Evolutionary conservation across 805 yeast genomes (phyloP), one percentile per base, ranked within the genome.

Genomic region (Jamesozyma rosinii): DNA sequence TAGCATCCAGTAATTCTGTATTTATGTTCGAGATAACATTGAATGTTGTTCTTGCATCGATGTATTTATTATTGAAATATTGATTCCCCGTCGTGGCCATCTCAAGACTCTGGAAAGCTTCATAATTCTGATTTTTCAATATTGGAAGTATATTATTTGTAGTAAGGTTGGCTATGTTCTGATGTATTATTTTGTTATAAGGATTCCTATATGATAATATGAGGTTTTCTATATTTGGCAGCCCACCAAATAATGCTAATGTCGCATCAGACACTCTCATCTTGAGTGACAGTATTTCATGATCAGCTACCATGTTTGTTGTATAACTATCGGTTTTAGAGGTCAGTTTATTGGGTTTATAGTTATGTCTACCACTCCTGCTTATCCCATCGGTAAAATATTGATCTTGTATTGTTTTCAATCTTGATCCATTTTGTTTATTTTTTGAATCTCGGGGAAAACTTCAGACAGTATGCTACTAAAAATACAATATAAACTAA

Each of bases 1-100:
- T 61, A 40, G 77, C 76, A 5, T 61, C 56, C 26, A 83, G 64
- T 47, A 81, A 53, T 26, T 79, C 83, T 49, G 78, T 83, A n/a
- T 83, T 73, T 15, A 81, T 65, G 40, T 70, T 63, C 21, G 74
- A 67, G 41, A 76, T 61, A 21, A 75, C 75, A 48, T 72, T 69
- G 39, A 67, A 73, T 3, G 71, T 68, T n/a, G 70, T 61, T 45
- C 69, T 71, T 2, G 68, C 53, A 39, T 54, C 49, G n/a, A 52
- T 49, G 43, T 57, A 57, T 22, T 49, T 66, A 55, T 57, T 64
- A 51, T 52, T 65, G 64, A 62, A 72, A 56, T 48, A 66, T 40
- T 54, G 71, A 51, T 55, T 63, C 47, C 54, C 66, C 46, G 47
- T 57, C 6, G 38, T 42, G 15, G 52, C 61, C n/a, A 54, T 65